These are phyloP conservation scores for Saccharomycopsis babjevae DNA, from an alignment of 805 yeast species.

Conservation along the genomic window DNA sequence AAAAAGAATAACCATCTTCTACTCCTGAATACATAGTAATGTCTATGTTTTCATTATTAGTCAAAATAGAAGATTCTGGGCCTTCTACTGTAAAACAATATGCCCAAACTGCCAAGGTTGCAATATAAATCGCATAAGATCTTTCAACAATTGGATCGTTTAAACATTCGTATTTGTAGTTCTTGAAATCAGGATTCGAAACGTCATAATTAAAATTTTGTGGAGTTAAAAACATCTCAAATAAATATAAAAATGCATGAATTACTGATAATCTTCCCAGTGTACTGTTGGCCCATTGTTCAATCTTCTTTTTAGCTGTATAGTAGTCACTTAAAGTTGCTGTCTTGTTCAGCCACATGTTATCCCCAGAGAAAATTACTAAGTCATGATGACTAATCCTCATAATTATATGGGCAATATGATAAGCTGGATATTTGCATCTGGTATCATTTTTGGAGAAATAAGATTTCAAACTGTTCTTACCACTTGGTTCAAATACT, in stretches of 20 bases:
- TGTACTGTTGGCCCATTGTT: constrained; percentile 39
- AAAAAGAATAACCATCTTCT: constrained; percentile 42
- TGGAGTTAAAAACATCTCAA: constrained; percentile 53
- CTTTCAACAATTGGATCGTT: constrained; percentile 22
- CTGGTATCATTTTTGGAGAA: constrained; percentile 30
- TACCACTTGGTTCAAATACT: constrained; percentile 16
- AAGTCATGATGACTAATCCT: constrained; percentile 70
- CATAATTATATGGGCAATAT: constrained; percentile 62
- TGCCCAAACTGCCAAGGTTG: constrained; percentile 40
- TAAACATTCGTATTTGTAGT: constrained; percentile 15
- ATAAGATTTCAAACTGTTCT: constrained; percentile 18
- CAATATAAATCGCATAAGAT: constrained; percentile 33
- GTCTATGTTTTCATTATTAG: constrained; percentile 9
- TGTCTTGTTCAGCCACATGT: constrained; percentile 63
- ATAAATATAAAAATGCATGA: constrained; percentile 51
- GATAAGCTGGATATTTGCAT: constrained; percentile 59
- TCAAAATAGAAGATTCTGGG: constrained; percentile 28
- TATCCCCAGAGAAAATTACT: constrained; percentile 73
- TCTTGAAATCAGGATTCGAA: constrained; percentile 12
- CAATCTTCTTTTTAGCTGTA: constrained; percentile 38
- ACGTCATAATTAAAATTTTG: constrained; percentile 33
- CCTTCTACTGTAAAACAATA: constrained; percentile 41
- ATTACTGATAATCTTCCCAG: constrained; percentile 45
- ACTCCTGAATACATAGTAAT: constrained; percentile 23
- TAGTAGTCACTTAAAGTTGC: constrained; percentile 43